These are phyloP conservation scores for Lizonia empirigonia DNA, from an alignment of 2,329 filamentous ascomycete species.

Conservation along the genomic window DNA sequence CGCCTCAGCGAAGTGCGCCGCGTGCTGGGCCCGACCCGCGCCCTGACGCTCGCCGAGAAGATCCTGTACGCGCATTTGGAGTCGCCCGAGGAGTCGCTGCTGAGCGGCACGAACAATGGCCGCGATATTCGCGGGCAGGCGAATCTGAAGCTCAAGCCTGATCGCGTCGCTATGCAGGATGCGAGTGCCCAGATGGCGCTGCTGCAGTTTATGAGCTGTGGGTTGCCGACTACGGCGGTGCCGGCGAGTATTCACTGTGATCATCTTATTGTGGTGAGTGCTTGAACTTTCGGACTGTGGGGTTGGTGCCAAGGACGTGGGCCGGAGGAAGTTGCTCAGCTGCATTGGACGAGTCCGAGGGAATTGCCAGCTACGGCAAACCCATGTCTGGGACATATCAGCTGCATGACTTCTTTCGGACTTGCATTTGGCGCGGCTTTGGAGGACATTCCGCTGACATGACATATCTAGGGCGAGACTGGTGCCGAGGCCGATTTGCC, in stretches of 20 bases:
- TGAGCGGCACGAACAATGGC: conserved; percentile 83
- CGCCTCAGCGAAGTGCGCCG: conserved; percentile 76
- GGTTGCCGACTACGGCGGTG: conserved; percentile 84
- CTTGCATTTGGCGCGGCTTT: no score
- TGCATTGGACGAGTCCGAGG: no score
- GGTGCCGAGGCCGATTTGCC: conserved; percentile 86
- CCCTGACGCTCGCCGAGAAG: conserved; percentile 92
- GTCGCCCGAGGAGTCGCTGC: conserved; percentile 84
- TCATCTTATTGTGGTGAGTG: conserved; percentile 81
- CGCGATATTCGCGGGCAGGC: conserved; percentile 82
- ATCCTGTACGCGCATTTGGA: conserved; percentile 96
- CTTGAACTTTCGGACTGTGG: not conserved
- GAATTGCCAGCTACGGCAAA: no score
- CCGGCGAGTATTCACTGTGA: conserved; percentile 98
- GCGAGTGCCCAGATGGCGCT: conserved; percentile 98
- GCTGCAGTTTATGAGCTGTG: conserved; percentile 98
- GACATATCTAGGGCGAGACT: conserved; percentile 68
- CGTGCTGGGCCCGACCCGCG: conserved; percentile 67
- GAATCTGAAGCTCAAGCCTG: conserved; percentile 95
- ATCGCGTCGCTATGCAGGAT: conserved; percentile 98
- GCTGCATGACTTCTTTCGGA: no score
- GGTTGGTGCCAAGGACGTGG: not conserved
- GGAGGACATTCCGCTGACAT: not conserved
- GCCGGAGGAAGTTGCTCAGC: not conserved
- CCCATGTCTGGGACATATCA: no score